Percentiles rank a stretch among this genome's conserved stretches.
These are phyloP conservation scores for Aspergillus fructus DNA, from an alignment of 2,329 filamentous ascomycete genomes.

Conservation along the genomic window DNA sequence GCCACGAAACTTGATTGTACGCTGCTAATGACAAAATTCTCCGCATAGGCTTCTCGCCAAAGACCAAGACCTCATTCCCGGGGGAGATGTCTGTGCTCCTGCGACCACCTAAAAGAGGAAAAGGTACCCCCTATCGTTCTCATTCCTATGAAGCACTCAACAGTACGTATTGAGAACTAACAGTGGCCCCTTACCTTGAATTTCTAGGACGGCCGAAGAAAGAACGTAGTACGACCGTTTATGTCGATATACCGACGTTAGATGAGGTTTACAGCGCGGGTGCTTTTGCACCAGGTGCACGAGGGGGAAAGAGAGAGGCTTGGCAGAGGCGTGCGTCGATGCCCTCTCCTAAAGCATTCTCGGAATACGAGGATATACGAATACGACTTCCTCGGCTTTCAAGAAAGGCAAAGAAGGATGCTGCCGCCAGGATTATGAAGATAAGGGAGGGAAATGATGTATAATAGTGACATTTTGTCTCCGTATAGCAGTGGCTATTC, in stretches of 20 bases:
- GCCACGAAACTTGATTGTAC: neutral
- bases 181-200: neutral
- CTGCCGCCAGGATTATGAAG: neutral
- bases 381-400: neutral
- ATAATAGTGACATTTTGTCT: neutral
- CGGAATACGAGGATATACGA: neutral
- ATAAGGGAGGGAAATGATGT: neutral
- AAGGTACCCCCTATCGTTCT: neutral
- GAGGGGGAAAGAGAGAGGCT: neutral
- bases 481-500: neutral
- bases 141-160: neutral
- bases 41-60: neutral
- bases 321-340: neutral
- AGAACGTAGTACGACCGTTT: neutral
- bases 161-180: neutral
- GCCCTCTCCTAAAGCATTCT: neutral
- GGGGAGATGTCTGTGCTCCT: neutral
- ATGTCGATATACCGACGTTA: neutral
- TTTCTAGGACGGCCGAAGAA: neutral
- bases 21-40: slow-evolving; percentile 7
- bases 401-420: neutral
- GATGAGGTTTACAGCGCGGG: neutral
- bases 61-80: neutral
- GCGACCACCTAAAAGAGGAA: neutral
- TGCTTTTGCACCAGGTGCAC: neutral